Evolutionary conservation across 2,329 filamentous ascomycete genomes (phyloP).

Genomic region (Cordyceps pruinosa): DNA sequence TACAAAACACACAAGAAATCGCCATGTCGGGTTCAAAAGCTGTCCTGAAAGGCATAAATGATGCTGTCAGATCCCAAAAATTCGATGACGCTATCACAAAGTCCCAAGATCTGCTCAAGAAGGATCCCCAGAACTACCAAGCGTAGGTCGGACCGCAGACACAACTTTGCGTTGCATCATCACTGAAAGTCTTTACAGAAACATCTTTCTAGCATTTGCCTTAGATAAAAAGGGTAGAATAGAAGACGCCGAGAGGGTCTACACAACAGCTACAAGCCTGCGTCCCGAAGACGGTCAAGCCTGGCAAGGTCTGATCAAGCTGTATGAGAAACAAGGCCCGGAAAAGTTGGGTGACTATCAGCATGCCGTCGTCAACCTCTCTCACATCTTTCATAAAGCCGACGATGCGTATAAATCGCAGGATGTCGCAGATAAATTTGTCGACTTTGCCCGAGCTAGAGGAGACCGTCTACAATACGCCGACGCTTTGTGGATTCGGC

Average conservation of each 20-base stretch:
- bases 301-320: conserved; percentile 81
- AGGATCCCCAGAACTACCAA: conserved; percentile 75
- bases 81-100: conserved; percentile 69
- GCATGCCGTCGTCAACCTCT: conserved; percentile 63
- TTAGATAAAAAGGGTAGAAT: conserved; percentile 67
- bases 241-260: conserved; percentile 69
- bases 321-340: conserved; percentile 72
- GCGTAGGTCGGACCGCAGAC: conserved; percentile 45
- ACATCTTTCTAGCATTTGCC: conserved; percentile 83
- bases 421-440: conserved; percentile 71
- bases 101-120: conserved; percentile 60
- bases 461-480: conserved; percentile 70
- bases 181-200: conserved; percentile 34
- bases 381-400: conserved; percentile 62
- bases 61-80: conserved; percentile 69
- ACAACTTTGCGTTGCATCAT: neutral
- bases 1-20: neutral
- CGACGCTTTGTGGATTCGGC: conserved; percentile 64
- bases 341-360: conserved; percentile 69
- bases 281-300: conserved; percentile 74
- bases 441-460: conserved; percentile 63
- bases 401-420: conserved; percentile 59
- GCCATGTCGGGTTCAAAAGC: conserved; percentile 57
- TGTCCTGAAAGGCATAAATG: conserved; percentile 72
- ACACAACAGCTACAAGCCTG: conserved; percentile 62